Conservation (phyloP, 768 basidiomycete genomes). For the Floccularia luteovirens region DNA sequence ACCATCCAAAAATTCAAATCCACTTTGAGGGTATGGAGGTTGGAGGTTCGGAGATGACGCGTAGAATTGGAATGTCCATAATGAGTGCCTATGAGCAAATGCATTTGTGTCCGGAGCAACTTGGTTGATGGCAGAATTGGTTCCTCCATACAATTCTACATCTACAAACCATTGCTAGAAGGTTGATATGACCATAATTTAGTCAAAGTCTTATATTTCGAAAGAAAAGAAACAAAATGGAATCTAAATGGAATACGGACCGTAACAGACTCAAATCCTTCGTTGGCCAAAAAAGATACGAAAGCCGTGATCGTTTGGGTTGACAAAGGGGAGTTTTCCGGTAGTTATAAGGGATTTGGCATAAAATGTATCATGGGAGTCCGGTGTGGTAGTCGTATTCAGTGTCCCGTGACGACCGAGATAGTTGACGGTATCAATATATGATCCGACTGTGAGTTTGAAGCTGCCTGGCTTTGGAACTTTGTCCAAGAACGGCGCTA, state of each 20-base stretch:
- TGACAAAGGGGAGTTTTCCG: constrained; percentile 8
- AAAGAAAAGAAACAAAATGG: no score
- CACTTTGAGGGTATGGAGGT: constrained; percentile 35
- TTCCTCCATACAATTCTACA: constrained; percentile 35
- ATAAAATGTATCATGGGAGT: constrained; percentile 11
- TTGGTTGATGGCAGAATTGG: constrained; percentile 36
- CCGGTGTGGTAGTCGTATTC: constrained; percentile 17
- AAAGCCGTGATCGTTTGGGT: constrained; percentile 20
- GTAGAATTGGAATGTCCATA: constrained; percentile 45
- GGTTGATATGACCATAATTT: no score
- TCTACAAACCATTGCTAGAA: constrained; percentile 27
- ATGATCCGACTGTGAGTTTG: constrained; percentile 15
- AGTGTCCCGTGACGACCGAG: constrained; percentile 18
- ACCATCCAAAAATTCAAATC: constrained; percentile 37
- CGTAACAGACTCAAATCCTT: constrained; percentile 22
- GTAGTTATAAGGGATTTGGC: constrained; percentile 11
- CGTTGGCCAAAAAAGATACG: constrained; percentile 23
- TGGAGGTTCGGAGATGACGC: constrained; percentile 25
- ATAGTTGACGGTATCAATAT: constrained; percentile 22
- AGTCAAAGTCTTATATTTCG: no score
- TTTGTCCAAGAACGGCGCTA: constrained; percentile 20
- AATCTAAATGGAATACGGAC: constrained; percentile 11
- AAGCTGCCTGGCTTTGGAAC: constrained; percentile 15
- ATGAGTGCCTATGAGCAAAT: constrained; percentile 33
- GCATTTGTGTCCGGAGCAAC: constrained; percentile 31